Evolutionary conservation across 352 stramenopile genomes (phyloP).

Genomic region (Thraustotheca clavata): DNA sequence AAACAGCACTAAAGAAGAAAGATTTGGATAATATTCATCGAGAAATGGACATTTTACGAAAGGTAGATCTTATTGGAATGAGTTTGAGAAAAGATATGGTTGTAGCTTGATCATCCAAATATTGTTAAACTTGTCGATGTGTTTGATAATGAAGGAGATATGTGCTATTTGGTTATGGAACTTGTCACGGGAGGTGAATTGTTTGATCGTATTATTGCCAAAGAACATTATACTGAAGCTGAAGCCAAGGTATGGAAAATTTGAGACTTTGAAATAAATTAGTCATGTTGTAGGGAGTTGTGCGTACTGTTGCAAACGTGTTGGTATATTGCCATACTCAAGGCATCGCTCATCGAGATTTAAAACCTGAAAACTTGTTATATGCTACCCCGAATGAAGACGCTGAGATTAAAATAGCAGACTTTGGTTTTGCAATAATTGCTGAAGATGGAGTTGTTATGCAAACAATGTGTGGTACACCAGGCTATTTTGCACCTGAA

Average conservation of each 20-base stretch:
- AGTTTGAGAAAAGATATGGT: slow-evolving; percentile 3
- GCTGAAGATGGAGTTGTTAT: slow-evolving; percentile 74
- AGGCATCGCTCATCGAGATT: slow-evolving; percentile 91
- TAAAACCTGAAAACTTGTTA: slow-evolving; percentile 96
- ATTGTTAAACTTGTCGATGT: slow-evolving; percentile 85
- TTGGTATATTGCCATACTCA: slow-evolving; percentile 79
- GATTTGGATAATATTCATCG: slow-evolving; percentile 68
- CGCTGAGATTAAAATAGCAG: slow-evolving; percentile 90
- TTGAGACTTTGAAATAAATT: background rate
- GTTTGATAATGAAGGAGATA: slow-evolving; percentile 52
- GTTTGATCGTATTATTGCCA: slow-evolving; percentile 90
- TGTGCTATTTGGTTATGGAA: slow-evolving; percentile 88
- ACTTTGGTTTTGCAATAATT: slow-evolving; percentile 86
- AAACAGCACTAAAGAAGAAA: slow-evolving; percentile 64
- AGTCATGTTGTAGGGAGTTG: slow-evolving; percentile 23
- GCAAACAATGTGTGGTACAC: slow-evolving; percentile 87
- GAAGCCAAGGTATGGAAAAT: slow-evolving; percentile 53
- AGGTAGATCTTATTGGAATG: slow-evolving; percentile 24
- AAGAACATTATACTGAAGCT: slow-evolving; percentile 86
- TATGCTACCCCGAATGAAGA: slow-evolving; percentile 75
- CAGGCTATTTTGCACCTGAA: slow-evolving; percentile 95
- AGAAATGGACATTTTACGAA: slow-evolving; percentile 79
- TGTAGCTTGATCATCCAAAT: slow-evolving; percentile 71
- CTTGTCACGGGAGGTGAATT: slow-evolving; percentile 82
- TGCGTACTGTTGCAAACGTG: slow-evolving; percentile 81